Evolutionary conservation across 768 basidiomycete genomes (phyloP), one percentile per base, ranked within the genome.

Genomic region (Termitomyces sp.): DNA sequence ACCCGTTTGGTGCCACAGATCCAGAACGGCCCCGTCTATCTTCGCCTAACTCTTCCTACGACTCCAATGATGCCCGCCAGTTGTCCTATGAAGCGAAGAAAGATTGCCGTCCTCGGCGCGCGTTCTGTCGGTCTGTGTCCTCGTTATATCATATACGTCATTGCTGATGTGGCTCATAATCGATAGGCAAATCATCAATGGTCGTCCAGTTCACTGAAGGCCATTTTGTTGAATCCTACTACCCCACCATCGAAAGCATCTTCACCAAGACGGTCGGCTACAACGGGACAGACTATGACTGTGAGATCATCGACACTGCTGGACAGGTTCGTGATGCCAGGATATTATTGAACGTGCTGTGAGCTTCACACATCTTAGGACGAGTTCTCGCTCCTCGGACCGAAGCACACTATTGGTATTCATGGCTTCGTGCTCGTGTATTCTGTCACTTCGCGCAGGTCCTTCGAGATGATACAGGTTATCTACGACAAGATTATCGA

Each of bases 371-470:
- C 48, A 15, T 28, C 56, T 23, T 68, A 94, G 92, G 94, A 97
- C 67, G 93, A 95, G 66, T 95, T 86, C 73, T 90, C 91, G 12
- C 87, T 94, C 59, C 80, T 98, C 62, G 87, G 88, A 59, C 81
- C 88, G 30, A 92, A 90, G 63, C 91, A 96, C 68, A 91, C 89
- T 35, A 89, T 97, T 63, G 94, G 95, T 33, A 89, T 94, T 60
- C 94, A 98, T 68, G 94, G 94, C 64, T 97, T 87, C 68, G 83
- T 98, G 63, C 84, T 98, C 57, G 92, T 96, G 48, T 98, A 96
- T 73, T 91, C 90, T 0, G 89, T 96, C 70, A 79, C 89, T 3
- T 90, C 87, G 14, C 80, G 88, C 58, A 83, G 84, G 64, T 92
- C 89, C 2, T 95, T 95, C 74, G 87, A 97, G 58, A 94, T 96